Evolutionary conservation across 768 basidiomycete genomes (phyloP), one percentile per base, ranked within the genome.

Genomic region (Boletus reticuloceps): DNA sequence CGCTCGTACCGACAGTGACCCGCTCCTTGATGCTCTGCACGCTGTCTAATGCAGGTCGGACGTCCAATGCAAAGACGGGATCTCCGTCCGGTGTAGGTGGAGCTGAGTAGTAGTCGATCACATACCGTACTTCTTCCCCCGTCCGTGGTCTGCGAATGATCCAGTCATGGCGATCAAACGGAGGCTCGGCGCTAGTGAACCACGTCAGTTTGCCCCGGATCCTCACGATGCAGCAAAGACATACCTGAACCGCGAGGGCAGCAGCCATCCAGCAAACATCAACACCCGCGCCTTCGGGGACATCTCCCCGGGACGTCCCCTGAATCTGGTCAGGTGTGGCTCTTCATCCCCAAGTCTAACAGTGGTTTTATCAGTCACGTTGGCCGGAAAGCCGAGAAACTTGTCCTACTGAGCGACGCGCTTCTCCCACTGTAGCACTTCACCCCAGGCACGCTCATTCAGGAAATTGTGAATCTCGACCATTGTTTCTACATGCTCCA

Each of bases 141-240:
- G 88, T 86, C 39, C 77, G 75, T 32, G 87, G 85, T 49, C 96
- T 86, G 31, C 88, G 88, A 51, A 99, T 81, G 50, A 97, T 74
- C 97, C 97, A 99, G 75, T 99, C 97, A 69, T 99, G 97, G 9
- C 97, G 86, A 68, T 99, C 97, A 67, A 99, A 98, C 1, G 96
- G 97, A 6, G 93, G 91, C 66, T 94, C 89, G 40, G 85, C 78
- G 73, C 95, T 98, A 36, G n/a, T 11, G 34, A 36, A 36, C 45
- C 46, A 47, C 22, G 37, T 55, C 47, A 62, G 39, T 45, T 42
- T n/a, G n/a, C 17, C 12, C 27, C n/a, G 11, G 11, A n/a, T 12
- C n/a, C 20, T 17, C 22, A 27, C 16, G 12, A 16, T 31, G 27
- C 7, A 49, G 19, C 36, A 7, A 39, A 19, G 37, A 77, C 88